Percentiles rank a stretch among this genome's conserved stretches.
Evolutionary conservation across 225 moss, liverwort and hornwort species (phyloP).

Genomic region (Thuidium tamariscinum): DNA sequence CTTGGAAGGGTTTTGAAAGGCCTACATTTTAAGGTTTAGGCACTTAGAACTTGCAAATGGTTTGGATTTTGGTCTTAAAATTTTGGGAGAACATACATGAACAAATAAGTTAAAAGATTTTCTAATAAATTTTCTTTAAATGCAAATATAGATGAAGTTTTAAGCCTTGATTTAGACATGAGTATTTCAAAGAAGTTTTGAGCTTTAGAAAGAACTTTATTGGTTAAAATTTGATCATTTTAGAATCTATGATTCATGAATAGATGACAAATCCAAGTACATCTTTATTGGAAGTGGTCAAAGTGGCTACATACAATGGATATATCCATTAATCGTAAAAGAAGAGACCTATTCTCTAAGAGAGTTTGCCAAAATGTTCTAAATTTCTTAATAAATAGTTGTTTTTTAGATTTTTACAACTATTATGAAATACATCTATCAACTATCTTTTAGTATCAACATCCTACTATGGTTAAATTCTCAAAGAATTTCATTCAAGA

Average conservation of each 20-base stretch:
- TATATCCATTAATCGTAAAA: not conserved
- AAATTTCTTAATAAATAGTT: not conserved
- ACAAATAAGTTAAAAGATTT: not conserved
- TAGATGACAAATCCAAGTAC: not conserved
- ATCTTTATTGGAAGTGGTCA: not conserved
- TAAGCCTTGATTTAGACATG: rapidly evolving
- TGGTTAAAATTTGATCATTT: not conserved
- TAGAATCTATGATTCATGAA: not conserved
- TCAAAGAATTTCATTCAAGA: not conserved
- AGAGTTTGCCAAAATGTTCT: not conserved
- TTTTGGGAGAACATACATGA: not conserved
- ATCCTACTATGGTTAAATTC: not conserved
- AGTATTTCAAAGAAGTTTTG: not conserved
- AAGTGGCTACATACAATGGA: not conserved
- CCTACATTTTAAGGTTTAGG: not conserved
- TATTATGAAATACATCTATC: not conserved
- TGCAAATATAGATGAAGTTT: not conserved
- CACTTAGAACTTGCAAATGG: not conserved
- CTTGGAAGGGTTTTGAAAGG: not conserved
- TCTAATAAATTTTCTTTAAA: too few species aligned
- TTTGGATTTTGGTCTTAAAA: not conserved
- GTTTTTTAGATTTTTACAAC: not conserved
- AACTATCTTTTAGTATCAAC: not conserved
- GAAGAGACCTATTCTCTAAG: not conserved
- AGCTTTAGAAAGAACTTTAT: not conserved